These are phyloP conservation scores for Polygonum maritimum DNA, from an alignment of 148 eudicot species.

Conservation along the genomic window DNA sequence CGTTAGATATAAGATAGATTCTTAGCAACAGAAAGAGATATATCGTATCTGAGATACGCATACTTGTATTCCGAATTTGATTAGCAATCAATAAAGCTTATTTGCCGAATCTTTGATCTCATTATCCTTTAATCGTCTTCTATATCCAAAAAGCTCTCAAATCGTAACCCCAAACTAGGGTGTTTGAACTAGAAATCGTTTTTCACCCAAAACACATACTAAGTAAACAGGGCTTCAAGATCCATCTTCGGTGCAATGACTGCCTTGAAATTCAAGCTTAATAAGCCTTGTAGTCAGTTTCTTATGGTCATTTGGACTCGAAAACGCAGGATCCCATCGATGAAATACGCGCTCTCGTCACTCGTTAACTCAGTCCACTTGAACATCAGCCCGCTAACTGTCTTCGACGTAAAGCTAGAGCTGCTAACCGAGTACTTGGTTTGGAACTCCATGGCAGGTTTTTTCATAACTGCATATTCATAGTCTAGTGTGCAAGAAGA, in stretches of 20 bases:
- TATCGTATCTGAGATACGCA: too few species aligned
- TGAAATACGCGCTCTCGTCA: background rate
- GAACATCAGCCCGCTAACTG: background rate
- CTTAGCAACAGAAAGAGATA: too few species aligned
- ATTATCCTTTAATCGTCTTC: too few species aligned
- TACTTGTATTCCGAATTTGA: too few species aligned
- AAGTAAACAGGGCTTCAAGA: too few species aligned
- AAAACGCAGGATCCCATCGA: background rate
- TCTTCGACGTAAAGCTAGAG: background rate
- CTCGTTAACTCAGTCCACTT: background rate
- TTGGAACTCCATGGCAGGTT: background rate
- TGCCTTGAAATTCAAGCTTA: background rate
- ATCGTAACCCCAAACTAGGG: too few species aligned
- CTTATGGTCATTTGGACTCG: background rate
- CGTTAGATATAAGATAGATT: too few species aligned
- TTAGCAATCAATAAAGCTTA: too few species aligned
- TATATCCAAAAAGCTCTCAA: too few species aligned
- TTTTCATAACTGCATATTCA: background rate
- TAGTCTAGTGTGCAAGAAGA: background rate
- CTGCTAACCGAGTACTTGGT: background rate
- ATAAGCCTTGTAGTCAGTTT: background rate
- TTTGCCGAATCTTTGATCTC: too few species aligned
- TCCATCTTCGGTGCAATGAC: background rate
- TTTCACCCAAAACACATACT: too few species aligned
- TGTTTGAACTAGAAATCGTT: too few species aligned